Evolutionary conservation across 495 filamentous ascomycete species (phyloP).

Genomic region (Talaromyces thailandensis): DNA sequence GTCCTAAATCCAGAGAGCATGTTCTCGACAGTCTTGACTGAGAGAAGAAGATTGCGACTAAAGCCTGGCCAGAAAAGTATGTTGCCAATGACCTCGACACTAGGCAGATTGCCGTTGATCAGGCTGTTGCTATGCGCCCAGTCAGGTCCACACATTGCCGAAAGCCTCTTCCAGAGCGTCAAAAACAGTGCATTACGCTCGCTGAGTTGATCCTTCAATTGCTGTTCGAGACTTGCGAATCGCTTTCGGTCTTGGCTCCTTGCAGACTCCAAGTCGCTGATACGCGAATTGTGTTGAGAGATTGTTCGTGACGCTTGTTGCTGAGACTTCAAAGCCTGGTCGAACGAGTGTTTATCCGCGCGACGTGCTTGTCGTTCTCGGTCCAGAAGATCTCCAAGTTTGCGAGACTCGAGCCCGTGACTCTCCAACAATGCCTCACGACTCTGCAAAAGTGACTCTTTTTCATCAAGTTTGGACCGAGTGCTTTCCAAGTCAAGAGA

Average conservation of each 20-base stretch:
- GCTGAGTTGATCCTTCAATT: slow-evolving; percentile 73
- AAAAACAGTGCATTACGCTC: slow-evolving; percentile 87
- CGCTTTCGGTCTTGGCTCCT: slow-evolving; percentile 66
- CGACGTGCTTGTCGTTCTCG: slow-evolving; percentile 80
- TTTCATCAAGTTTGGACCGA: slow-evolving; percentile 68
- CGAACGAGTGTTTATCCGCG: slow-evolving; percentile 76
- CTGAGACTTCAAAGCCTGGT: slow-evolving; percentile 77
- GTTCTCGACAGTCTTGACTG: slow-evolving; percentile 79
- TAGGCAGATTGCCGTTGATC: slow-evolving; percentile 77
- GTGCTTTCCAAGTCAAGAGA: slow-evolving; percentile 71
- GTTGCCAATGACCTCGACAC: slow-evolving; percentile 66
- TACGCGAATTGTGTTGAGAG: slow-evolving; percentile 70
- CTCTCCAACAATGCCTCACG: slow-evolving; percentile 89
- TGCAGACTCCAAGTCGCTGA: slow-evolving; percentile 72
- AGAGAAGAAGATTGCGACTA: slow-evolving; percentile 76
- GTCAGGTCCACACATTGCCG: slow-evolving; percentile 76
- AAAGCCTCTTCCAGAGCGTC: slow-evolving; percentile 78
- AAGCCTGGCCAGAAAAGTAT: slow-evolving; percentile 73
- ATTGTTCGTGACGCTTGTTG: slow-evolving; percentile 76
- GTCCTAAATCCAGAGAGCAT: slow-evolving; percentile 73
- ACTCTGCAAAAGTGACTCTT: slow-evolving; percentile 79
- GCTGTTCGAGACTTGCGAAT: slow-evolving; percentile 61
- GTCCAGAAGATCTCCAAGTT: slow-evolving; percentile 80
- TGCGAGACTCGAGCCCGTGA: slow-evolving; percentile 75
- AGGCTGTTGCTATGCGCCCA: slow-evolving; percentile 87